Evolutionary conservation across 768 basidiomycete species (phyloP).

Genomic region (Clitopilus passeckerianus): DNA sequence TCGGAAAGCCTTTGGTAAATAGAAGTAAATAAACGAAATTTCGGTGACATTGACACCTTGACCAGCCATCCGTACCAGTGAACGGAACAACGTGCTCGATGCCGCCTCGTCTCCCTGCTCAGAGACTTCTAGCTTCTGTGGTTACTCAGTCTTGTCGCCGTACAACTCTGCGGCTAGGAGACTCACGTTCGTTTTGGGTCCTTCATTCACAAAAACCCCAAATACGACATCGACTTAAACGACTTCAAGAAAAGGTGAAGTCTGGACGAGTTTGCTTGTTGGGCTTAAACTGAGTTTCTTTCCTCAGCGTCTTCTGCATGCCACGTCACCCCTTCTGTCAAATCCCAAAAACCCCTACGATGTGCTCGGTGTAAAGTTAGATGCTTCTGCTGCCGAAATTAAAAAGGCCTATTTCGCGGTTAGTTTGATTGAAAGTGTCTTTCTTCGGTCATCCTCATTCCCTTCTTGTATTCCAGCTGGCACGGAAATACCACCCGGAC

Average conservation of each 20-base stretch:
- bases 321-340: constrained; percentile 49
- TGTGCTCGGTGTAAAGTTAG: constrained; percentile 82
- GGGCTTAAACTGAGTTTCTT: constrained; percentile 12
- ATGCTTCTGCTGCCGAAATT: constrained; percentile 82
- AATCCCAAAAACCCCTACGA: constrained; percentile 83
- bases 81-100: constrained; percentile 22
- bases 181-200: constrained; percentile 31
- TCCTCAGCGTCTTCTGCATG: constrained; percentile 70
- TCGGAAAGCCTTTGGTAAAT: background rate
- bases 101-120: constrained; percentile 46
- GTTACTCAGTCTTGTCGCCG: constrained; percentile 55
- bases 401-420: constrained; percentile 98
- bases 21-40: background rate
- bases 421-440: constrained; percentile 23
- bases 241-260: constrained; percentile 35
- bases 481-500: constrained; percentile 97
- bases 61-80: constrained; percentile 4
- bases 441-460: constrained; percentile 1
- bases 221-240: constrained; percentile 19
- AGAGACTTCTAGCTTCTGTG: constrained; percentile 49
- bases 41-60: background rate
- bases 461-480: constrained; percentile 56
- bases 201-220: constrained; percentile 32
- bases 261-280: constrained; percentile 5
- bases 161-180: constrained; percentile 18